Conservation (phyloP, 2,329 filamentous ascomycete species). For the Cladophialophora chaetospira region DNA sequence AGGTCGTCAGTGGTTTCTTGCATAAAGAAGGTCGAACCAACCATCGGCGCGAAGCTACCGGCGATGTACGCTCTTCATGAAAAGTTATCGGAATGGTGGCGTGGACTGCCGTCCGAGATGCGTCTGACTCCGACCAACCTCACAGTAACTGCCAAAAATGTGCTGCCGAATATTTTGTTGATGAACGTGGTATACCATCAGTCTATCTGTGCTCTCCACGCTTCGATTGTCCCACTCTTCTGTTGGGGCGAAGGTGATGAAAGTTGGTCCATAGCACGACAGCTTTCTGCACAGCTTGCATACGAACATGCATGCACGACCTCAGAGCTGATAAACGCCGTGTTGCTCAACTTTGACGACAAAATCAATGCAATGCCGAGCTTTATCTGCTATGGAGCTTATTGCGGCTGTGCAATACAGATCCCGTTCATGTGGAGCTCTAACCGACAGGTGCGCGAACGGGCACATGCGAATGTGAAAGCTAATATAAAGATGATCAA, state of each 20-base stretch:
- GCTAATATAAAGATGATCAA: constrained; percentile 13
- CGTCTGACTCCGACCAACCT: not conserved
- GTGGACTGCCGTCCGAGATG: not conserved
- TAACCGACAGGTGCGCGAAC: not conserved
- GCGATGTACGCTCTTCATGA: constrained; percentile 10
- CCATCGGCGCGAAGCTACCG: not conserved
- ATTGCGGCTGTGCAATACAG: constrained; percentile 13
- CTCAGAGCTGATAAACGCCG: not conserved
- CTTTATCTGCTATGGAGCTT: constrained; percentile 11
- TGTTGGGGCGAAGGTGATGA: constrained; percentile 5
- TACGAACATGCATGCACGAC: constrained; percentile 6
- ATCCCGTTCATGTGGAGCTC: constrained; percentile 20
- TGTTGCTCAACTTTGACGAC: not conserved
- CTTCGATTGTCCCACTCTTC: constrained; percentile 16
- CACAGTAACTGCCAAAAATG: not conserved
- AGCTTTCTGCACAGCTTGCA: constrained; percentile 1
- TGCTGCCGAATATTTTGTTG: not conserved
- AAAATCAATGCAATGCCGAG: not conserved
- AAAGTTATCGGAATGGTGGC: constrained; percentile 10
- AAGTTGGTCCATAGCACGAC: not conserved
- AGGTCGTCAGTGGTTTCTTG: constrained; percentile 3
- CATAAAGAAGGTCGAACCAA: not conserved
- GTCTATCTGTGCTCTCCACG: constrained; percentile 9
- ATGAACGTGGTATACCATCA: constrained; percentile 13
- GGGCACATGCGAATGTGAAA: constrained; percentile 6